These are phyloP conservation scores for Solanum lycopersicoides DNA, from an alignment of 257 asterid genomes.

Conservation along the genomic window DNA sequence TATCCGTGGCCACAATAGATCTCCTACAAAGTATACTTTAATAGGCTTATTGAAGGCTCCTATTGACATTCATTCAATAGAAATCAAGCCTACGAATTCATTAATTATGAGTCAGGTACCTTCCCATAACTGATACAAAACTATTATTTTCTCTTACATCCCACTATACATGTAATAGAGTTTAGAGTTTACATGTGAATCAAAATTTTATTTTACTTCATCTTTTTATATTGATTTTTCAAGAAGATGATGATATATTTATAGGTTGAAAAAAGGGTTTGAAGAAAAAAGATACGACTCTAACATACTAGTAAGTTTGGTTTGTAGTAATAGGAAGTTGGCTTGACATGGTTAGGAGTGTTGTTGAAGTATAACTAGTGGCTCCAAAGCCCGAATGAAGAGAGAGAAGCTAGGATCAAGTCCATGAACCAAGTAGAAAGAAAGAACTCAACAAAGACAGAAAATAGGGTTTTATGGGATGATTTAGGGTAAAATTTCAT, in stretches of 20 bases:
- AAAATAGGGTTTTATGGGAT: neutral
- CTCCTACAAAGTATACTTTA: too few species aligned
- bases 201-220: neutral
- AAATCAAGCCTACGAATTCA: neutral
- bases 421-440: neutral
- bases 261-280: neutral
- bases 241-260: neutral
- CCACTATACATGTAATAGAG: neutral
- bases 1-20: too few species aligned
- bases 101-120: neutral
- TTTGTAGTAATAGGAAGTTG: too few species aligned
- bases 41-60: neutral
- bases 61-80: neutral
- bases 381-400: neutral
- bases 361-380: neutral
- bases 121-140: neutral
- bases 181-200: neutral
- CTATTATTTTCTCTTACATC: neutral
- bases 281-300: neutral
- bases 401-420: neutral
- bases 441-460: neutral
- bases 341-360: too few species aligned
- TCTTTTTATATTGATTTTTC: neutral
- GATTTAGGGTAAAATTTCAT: neutral
- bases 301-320: neutral